phyloP scores from a whole-genome alignment of 2,329 filamentous ascomycete species.

The Trichoderma arundinaceum region DNA sequence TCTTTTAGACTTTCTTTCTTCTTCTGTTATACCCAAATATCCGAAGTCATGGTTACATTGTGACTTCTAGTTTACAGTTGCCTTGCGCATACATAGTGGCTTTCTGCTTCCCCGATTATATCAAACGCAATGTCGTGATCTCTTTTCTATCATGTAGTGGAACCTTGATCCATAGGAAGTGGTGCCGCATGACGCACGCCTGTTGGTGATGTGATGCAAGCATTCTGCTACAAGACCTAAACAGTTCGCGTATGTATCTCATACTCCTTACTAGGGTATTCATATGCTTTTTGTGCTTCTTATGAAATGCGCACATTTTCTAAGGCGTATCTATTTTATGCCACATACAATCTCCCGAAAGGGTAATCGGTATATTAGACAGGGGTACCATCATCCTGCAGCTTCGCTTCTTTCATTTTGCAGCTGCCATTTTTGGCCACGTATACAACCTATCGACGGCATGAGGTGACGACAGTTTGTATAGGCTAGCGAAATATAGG shows the following conservation, averaged over 20 bases:
- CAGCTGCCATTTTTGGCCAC: constrained; percentile 10
- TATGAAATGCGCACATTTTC: not conserved
- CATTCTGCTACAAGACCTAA: not conserved
- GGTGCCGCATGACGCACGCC: not conserved
- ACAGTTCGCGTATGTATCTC: not conserved
- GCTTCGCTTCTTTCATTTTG: not conserved
- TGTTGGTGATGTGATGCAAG: not conserved
- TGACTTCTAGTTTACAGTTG: not conserved
- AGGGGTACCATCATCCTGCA: not conserved
- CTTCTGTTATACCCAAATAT: not conserved
- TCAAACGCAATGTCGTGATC: not conserved
- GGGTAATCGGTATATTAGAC: not conserved
- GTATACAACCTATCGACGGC: not conserved
- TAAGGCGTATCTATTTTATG: not conserved
- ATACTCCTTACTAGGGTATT: not conserved
- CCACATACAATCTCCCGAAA: not conserved
- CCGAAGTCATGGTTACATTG: not conserved
- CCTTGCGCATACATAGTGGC: not conserved
- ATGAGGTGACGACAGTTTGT: not conserved
- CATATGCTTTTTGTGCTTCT: no score
- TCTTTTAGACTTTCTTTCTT: no score
- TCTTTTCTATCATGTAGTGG: not conserved
- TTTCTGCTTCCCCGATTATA: not conserved
- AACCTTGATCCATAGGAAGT: not conserved
- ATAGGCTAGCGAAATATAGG: not conserved